Evolutionary conservation across 352 stramenopile genomes (phyloP), one percentile per base, ranked within the genome.

Genomic region (Phytophthora citrophthora): DNA sequence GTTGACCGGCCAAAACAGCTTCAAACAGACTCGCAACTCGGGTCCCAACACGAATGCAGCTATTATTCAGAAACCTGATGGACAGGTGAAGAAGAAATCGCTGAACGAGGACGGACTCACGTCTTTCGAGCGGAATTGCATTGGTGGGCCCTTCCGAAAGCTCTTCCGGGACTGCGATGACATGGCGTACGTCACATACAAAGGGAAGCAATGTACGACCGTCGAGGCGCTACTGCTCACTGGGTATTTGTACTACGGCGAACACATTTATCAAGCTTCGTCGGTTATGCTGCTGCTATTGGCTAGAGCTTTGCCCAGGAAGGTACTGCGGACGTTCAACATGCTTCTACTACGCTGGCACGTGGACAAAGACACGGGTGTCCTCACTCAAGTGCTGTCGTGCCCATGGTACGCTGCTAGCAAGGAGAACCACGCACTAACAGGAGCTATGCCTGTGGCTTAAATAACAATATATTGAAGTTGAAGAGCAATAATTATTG

Each of bases 251-350:
- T 77, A 71, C 50, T 64, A 68, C 38, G 69, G 69, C 16, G 56
- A 60, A 20, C 59, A 77, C 54, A 54, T 77, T 9, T 77, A 77
- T 46, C 69, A 63, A 34, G 59, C 69, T 0, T 48, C 48, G 4
- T 70, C 52, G 4, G 56, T 73, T 1, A 61, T 73, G 54, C n/a
- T 68, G 15, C 54, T 77, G 20, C 50, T 77, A 15, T 16, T 71
- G 1, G 53, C 64, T 3, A 60, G 64, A 2, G 12, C 66, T 7
- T 11, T 74, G 18, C 69, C 69, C 0, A 40, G 32, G 26, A 65
- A 59, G 36, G 16, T 77, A n/a, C 46, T 77, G 7, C 64, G 69
- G 3, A 74, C 64, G 5, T 77, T 77, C 51, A 77, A 77, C 43
- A 45, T 77, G 44, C 52, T 77, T 10, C 36, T 74, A 7, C 20